These are phyloP conservation scores for Chaetomiaceae sp. DNA, from an alignment of 2,329 filamentous ascomycete species.

Conservation along the genomic window DNA sequence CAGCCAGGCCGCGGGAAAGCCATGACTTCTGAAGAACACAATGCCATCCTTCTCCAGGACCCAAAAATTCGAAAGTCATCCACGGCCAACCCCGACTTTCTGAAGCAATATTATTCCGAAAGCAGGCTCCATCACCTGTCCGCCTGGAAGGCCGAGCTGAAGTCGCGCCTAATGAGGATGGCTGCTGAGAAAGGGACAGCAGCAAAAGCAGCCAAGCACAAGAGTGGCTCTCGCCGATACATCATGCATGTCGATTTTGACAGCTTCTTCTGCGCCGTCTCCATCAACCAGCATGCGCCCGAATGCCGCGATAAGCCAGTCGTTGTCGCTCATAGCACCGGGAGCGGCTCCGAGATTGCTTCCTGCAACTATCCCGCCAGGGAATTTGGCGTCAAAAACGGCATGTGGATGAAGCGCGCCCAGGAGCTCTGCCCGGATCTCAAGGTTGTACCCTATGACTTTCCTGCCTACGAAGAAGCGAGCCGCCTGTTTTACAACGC, in stretches of 20 bases:
- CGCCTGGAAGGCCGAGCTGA: constrained; percentile 93
- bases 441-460: constrained; percentile 92
- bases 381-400: constrained; percentile 84
- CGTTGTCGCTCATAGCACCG: constrained; percentile 82
- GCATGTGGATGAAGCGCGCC: constrained; percentile 98
- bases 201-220: constrained; percentile 44
- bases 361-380: constrained; percentile 95
- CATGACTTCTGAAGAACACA: constrained; percentile 88
- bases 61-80: constrained; percentile 84
- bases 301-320: constrained; percentile 74
- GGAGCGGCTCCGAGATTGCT: constrained; percentile 87
- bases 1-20: constrained; percentile 7
- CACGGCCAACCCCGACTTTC: constrained; percentile 85
- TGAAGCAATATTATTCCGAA: constrained; percentile 92
- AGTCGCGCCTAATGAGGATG: constrained; percentile 78
- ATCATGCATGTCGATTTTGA: constrained; percentile 97
- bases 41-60: constrained; percentile 76
- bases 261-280: constrained; percentile 96
- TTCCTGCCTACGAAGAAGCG: constrained; percentile 87
- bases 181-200: constrained; percentile 62
- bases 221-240: constrained; percentile 67
- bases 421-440: constrained; percentile 77
- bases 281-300: constrained; percentile 71
- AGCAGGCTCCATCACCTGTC: constrained; percentile 93
- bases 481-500: constrained; percentile 83